These are phyloP conservation scores for Capsicum chinense DNA, from an alignment of 257 asterid genomes.

Conservation along the genomic window DNA sequence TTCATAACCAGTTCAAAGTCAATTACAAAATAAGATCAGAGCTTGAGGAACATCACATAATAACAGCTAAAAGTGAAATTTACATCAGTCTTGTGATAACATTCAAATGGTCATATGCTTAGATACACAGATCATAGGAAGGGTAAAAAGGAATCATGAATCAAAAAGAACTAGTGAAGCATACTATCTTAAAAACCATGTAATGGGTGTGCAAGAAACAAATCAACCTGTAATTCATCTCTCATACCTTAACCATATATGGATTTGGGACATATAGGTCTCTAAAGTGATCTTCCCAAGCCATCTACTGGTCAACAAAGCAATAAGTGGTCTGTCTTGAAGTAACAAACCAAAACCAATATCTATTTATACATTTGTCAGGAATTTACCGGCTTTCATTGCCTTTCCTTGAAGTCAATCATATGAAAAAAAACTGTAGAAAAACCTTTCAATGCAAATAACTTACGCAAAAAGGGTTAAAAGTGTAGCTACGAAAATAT, in stretches of 20 bases:
- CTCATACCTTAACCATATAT: conserved; percentile 88
- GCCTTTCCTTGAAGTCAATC: conserved; percentile 1
- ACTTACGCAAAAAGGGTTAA: conserved; percentile 96
- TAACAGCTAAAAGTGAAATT: neutral
- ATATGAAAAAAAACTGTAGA: neutral
- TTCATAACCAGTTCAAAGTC: conserved; percentile 1
- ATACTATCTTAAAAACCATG: conserved; percentile 7
- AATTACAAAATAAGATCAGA: neutral
- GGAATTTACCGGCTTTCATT: conserved; percentile 4
- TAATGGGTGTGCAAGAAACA: conserved; percentile 5
- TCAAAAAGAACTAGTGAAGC: neutral
- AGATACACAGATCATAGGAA: neutral
- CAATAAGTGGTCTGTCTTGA: conserved; percentile 15
- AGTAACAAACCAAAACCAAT: neutral
- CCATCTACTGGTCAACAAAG: conserved; percentile 62
- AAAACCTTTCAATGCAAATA: neutral
- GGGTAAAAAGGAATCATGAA: conserved; percentile 3
- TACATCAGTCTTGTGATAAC: neutral
- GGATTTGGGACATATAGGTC: conserved; percentile 87
- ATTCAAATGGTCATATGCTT: neutral
- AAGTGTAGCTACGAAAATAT: conserved; percentile 74
- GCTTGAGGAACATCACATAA: conserved; percentile 12
- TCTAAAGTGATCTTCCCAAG: conserved; percentile 92
- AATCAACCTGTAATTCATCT: neutral
- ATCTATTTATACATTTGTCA: conserved; percentile 16